Evolutionary conservation across 352 stramenopile genomes (phyloP), one percentile per base, ranked within the genome.

Genomic region (Phytophthora foliorum): DNA sequence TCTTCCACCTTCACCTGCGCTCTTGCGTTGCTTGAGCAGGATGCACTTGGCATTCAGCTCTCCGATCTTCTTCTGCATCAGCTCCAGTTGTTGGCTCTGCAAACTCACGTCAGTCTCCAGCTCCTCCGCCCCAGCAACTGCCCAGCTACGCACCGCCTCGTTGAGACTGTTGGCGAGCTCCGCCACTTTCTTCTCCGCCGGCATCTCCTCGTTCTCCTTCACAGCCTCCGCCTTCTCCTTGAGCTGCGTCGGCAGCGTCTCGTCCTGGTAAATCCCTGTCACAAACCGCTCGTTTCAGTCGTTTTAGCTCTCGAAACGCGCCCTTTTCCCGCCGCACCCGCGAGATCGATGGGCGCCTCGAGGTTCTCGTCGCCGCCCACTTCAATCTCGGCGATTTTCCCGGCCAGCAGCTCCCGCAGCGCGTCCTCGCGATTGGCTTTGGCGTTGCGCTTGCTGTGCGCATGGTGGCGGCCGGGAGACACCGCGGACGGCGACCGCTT

Each of bases 311-410:
- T 34, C 17, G 9, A 32, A 39, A n/a, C 27, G 4, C 16, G 21
- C 6, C 3, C 11, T 44, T 11, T 16, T 13, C 45, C n/a, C 14
- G 29, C 52, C 75, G 0, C 31, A 88, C 80, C 86, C n/a, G 80
- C 77, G 13, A 95, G 57, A 16, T 92, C 84, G 45, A 94, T 91
- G 32, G 87, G 86, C 11, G 78, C 62, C 56, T 95, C 87, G 7
- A 96, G 63, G 52, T 90, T 90, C 54, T 93, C 84, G 39, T 93
- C 84, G 48, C 83, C 85, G 32, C 89, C 89, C 42, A 96, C 80
- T 79, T 96, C 81, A 45, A 96, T 82, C 72, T 94, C 84, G 1
- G 87, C 89, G 56, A 96, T 96, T 65, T 96, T 96, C 36, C 86
- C 86, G 11, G 84, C 74, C 46, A 96, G 73, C 25, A 96, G 58